A percentile compares a stretch with the other conserved stretches of the same genome.
These are phyloP conservation scores for Irpex rosettiformis DNA, from an alignment of 1,284 basidiomycete species.

Conservation along the genomic window DNA sequence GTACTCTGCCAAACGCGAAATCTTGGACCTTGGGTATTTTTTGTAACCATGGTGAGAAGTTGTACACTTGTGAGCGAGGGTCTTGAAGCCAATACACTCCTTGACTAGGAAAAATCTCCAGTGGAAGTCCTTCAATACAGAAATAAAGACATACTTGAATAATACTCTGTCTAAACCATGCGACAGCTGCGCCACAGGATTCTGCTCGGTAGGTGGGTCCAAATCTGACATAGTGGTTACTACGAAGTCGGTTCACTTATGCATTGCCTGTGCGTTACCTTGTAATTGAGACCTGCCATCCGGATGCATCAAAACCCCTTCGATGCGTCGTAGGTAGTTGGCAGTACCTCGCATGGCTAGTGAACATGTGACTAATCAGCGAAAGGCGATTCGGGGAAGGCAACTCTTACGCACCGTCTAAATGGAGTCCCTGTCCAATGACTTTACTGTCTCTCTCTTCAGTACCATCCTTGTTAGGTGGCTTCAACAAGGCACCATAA, in stretches of 20 bases:
- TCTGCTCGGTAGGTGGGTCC: constrained; percentile 40
- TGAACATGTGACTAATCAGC: neutral
- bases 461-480: too few relatives aligned
- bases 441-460: too few relatives aligned
- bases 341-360: neutral
- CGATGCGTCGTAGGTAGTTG: constrained; percentile 31
- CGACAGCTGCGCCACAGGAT: constrained; percentile 66
- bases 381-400: neutral
- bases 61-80: constrained; percentile 83
- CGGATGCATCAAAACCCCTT: constrained; percentile 39
- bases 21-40: constrained; percentile 78
- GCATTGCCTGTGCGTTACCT: constrained; percentile 1
- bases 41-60: constrained; percentile 74
- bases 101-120: constrained; percentile 47
- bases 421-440: too few relatives aligned
- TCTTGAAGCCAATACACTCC: constrained; percentile 93
- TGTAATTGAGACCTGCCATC: neutral
- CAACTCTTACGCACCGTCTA: neutral
- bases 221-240: constrained; percentile 37
- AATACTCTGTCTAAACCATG: constrained; percentile 83
- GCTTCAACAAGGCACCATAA: too few relatives aligned
- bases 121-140: neutral
- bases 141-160: constrained; percentile 62
- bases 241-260: neutral
- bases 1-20: constrained; percentile 85